Evolutionary conservation across 805 yeast genomes (phyloP).

Genomic region (Metschnikowia lachancei): DNA sequence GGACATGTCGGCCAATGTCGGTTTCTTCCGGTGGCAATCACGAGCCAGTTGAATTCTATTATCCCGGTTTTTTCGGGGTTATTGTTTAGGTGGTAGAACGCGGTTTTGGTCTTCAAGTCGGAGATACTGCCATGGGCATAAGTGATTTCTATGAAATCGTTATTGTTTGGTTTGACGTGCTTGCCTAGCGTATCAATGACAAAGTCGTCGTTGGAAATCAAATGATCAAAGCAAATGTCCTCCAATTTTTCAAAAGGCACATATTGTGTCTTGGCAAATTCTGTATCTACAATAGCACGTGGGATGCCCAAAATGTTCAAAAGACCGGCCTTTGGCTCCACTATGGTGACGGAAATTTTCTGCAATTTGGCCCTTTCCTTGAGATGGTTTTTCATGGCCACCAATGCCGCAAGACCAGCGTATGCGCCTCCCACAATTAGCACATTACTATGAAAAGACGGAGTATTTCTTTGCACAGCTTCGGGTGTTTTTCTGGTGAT

Average conservation of each 20-base stretch:
- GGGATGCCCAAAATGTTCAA: conserved; percentile 42
- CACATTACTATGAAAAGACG: conserved; percentile 31
- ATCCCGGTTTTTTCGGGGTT: conserved; percentile 17
- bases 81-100: conserved; percentile 26
- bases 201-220: conserved; percentile 25
- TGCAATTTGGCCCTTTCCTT: conserved; percentile 16
- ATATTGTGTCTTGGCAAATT: conserved; percentile 40
- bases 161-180: conserved; percentile 13
- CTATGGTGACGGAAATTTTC: conserved; percentile 31
- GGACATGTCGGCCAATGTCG: conserved; percentile 57
- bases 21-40: conserved; percentile 49
- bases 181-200: conserved; percentile 19
- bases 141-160: conserved; percentile 16
- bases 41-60: conserved; percentile 45
- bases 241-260: conserved; percentile 31
- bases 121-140: conserved; percentile 36
- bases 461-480: conserved; percentile 11
- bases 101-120: conserved; percentile 25
- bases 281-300: conserved; percentile 35
- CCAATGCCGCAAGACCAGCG: conserved; percentile 39
- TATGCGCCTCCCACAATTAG: conserved; percentile 43
- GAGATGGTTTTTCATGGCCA: conserved; percentile 28
- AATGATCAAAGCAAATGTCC: conserved; percentile 28
- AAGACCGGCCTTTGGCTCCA: conserved; percentile 42
- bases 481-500: conserved; percentile 10